phyloP scores from a whole-genome alignment of 192 early-diverging fungal species.

The Spizellomyces sp. region DNA sequence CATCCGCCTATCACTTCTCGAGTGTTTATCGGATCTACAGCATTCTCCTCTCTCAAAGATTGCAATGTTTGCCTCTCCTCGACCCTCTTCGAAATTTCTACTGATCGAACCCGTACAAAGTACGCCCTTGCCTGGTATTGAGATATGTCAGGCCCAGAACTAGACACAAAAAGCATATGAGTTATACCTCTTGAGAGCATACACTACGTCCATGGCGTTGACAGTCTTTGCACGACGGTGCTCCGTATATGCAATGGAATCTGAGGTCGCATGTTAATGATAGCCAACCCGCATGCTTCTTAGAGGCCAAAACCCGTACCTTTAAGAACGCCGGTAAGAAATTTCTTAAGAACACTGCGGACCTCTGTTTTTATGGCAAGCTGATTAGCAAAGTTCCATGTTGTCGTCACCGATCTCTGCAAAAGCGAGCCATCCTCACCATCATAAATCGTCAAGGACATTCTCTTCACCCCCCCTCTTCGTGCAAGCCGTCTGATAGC shows the following conservation, averaged over 20 bases:
- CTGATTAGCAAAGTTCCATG: not conserved
- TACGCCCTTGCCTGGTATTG: slow-evolving; percentile 17
- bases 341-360: slow-evolving; percentile 84
- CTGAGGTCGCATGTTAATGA: slow-evolving; percentile 78
- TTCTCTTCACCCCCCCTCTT: slow-evolving; percentile 94
- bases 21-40: too few species aligned
- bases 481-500: slow-evolving; percentile 91
- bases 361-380: slow-evolving; percentile 52
- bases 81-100: too few species aligned
- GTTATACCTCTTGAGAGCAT: slow-evolving; percentile 91
- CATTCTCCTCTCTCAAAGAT: not conserved
- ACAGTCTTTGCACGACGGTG: slow-evolving; percentile 92
- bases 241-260: slow-evolving; percentile 90
- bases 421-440: slow-evolving; percentile 22
- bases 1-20: too few species aligned
- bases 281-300: not conserved
- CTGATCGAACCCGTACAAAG: slow-evolving; percentile 15
- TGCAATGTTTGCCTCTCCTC: too few species aligned
- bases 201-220: slow-evolving; percentile 91
- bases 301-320: not conserved
- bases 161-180: slow-evolving; percentile 23
- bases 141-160: not conserved
- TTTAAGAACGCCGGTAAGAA: slow-evolving; percentile 49
- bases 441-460: slow-evolving; percentile 89
- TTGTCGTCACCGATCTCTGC: not conserved